These are phyloP conservation scores for Phlebiopsis gigantea DNA, from an alignment of 768 basidiomycete genomes.

Conservation along the genomic window DNA sequence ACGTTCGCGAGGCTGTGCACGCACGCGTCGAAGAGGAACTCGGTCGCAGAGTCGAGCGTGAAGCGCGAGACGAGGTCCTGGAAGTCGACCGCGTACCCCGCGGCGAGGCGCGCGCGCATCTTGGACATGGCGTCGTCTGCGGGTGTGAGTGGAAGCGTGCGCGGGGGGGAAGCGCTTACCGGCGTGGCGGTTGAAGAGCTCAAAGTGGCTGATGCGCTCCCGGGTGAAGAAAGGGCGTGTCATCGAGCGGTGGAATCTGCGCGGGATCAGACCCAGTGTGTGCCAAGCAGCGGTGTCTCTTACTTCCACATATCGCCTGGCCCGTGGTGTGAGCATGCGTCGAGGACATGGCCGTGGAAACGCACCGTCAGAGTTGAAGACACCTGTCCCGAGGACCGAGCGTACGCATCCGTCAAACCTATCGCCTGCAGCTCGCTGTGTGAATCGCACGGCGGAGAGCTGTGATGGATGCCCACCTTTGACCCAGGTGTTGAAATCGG, in stretches of 20 bases:
- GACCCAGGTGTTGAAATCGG: conserved; percentile 37
- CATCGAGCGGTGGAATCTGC: conserved; percentile 29
- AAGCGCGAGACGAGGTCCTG: conserved; percentile 41
- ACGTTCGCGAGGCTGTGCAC: conserved; percentile 32
- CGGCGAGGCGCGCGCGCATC: conserved; percentile 22
- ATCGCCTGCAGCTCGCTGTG: conserved; percentile 21
- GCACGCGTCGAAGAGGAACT: conserved; percentile 45
- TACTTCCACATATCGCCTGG: conserved; percentile 28
- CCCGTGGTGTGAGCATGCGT: not conserved
- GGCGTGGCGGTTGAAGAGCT: conserved; percentile 28
- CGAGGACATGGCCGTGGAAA: not conserved
- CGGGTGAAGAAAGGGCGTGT: conserved; percentile 33
- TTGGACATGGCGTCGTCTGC: conserved; percentile 20
- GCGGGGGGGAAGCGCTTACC: not conserved
- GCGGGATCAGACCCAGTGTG: not conserved
- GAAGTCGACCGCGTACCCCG: conserved; percentile 28
- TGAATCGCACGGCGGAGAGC: not conserved
- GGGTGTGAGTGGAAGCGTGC: not conserved
- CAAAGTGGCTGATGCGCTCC: conserved; percentile 31
- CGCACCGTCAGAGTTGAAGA: conserved; percentile 52
- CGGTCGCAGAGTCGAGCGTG: conserved; percentile 48
- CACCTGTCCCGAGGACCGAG: conserved; percentile 42
- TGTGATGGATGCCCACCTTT: conserved; percentile 31
- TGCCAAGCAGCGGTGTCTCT: not conserved
- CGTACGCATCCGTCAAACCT: conserved; percentile 24